Conservation (phyloP, 495 filamentous ascomycete genomes). For the Podospora fimiseda region DNA sequence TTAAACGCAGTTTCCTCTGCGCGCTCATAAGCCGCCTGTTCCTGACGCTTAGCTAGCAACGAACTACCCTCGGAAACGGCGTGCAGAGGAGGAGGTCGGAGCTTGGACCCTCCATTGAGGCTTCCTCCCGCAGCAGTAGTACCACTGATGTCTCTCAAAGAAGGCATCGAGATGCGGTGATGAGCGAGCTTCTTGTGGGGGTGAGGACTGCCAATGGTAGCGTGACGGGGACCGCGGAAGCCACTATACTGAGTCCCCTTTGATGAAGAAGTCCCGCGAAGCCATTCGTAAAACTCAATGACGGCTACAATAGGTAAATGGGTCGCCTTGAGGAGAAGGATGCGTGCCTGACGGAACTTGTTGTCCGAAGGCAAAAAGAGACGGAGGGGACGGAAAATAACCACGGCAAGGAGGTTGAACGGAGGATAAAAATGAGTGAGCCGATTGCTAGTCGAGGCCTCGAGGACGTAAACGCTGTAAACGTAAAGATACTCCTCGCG, state of each 20-base stretch:
- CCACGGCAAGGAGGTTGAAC: constrained; percentile 75
- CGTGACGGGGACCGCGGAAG: constrained; percentile 22
- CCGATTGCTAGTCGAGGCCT: constrained; percentile 70
- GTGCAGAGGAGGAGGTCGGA: background rate
- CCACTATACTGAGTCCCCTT: constrained; percentile 27
- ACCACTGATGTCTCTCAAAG: constrained; percentile 8
- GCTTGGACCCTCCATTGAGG: no score
- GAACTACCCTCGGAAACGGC: background rate
- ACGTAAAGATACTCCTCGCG: constrained; percentile 86
- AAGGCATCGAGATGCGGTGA: constrained; percentile 3
- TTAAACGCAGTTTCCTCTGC: constrained; percentile 26
- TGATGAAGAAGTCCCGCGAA: constrained; percentile 26
- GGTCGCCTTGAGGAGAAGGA: constrained; percentile 64
- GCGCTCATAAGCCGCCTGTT: constrained; percentile 16
- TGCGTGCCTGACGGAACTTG: constrained; percentile 64
- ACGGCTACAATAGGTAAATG: constrained; percentile 48
- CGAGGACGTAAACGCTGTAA: constrained; percentile 68
- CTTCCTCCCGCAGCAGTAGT: background rate
- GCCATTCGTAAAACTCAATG: constrained; percentile 46
- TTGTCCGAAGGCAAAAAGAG: constrained; percentile 63
- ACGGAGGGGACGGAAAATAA: constrained; percentile 76
- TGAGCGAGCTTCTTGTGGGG: constrained; percentile 11
- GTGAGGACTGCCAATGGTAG: constrained; percentile 12
- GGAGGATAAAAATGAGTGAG: constrained; percentile 74
- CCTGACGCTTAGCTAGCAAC: background rate